Conservation (phyloP, 1,284 basidiomycete genomes). For the Trichosporon sp. region DNA sequence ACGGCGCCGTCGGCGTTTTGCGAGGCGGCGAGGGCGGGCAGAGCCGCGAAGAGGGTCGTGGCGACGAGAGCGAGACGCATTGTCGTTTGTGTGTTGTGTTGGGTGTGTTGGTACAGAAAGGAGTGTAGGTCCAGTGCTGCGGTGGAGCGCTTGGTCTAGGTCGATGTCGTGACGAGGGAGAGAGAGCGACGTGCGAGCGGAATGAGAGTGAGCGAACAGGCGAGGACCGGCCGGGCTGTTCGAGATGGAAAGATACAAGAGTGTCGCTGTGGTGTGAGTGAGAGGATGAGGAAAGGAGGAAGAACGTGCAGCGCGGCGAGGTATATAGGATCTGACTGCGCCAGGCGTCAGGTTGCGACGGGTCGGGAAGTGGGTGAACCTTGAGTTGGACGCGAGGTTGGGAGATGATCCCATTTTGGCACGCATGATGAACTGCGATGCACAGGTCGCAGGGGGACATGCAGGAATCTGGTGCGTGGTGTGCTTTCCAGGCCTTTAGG, state of each 20-base stretch:
- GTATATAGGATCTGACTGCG: not conserved
- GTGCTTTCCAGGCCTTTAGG: not conserved
- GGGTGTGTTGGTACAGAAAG: not conserved
- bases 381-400: not conserved
- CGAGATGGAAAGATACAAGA: not conserved
- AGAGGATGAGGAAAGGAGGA: not conserved
- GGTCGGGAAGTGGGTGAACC: not conserved
- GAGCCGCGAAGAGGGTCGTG: slow-evolving; percentile 7
- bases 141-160: not conserved
- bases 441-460: not conserved
- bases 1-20: not conserved
- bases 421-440: not conserved
- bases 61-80: slow-evolving; percentile 14
- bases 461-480: not conserved
- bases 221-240: slow-evolving; percentile 12
- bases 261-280: not conserved
- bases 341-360: not conserved
- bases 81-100: not conserved
- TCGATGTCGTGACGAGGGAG: not conserved
- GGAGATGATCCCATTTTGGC: not conserved
- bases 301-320: not conserved
- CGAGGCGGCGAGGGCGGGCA: slow-evolving; percentile 8
- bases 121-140: not conserved
- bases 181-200: not conserved
- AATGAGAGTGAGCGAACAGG: not conserved